Evolutionary conservation across 345 rosid species (phyloP), one percentile per base, ranked within the genome.

Genomic region (Atalantia buxifolia): DNA sequence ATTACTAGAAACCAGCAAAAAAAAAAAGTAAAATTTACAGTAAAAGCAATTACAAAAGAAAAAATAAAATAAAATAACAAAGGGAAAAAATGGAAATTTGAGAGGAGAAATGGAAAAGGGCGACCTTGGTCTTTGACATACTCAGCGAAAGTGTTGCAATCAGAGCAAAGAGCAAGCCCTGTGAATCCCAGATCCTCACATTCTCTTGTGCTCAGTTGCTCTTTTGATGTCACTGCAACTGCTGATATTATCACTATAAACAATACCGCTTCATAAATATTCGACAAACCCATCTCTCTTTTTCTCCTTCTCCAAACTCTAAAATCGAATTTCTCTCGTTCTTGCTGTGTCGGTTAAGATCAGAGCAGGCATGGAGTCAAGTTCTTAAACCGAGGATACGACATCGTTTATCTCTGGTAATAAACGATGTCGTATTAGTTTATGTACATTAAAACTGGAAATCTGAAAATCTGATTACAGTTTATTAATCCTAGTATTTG

Each of bases 111-210:
- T 40, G 45, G 71, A 71, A 25, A 24, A 53, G 42, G 62, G 53
- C 25, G 27, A 92, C 99, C 99, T 90, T 89, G 87, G 73, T 94
- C 88, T 87, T 94, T 96, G 79, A 96, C 95, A 81, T 92, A 96
- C 84, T 96, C 98, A 33, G 94, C 83, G 40, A 93, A 86, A 33
- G 98, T 84, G 79, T 84, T 87, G 81, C 99, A 95, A 85, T 96
- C 98, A 76, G 98, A 96, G 83, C 99, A 96, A 70, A 96, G 94
- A 73, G 99, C 99, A 70, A 92, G 92, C 36, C 98, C 99, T 0
- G 97, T 88, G 67, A 96, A 94, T n/a, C 97, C 98, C 63, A 96
- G 94, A 89, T 88, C 82, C 85, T 94, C 97, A 40, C 95, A 96
- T 79, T 91, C 90, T 70, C 88, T 90, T 33, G 86, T 48, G 81